A percentile compares a stretch with the other conserved stretches of the same genome.
Evolutionary conservation across 2,329 filamentous ascomycete species (phyloP).

Genomic region (Chaetomium sp.): DNA sequence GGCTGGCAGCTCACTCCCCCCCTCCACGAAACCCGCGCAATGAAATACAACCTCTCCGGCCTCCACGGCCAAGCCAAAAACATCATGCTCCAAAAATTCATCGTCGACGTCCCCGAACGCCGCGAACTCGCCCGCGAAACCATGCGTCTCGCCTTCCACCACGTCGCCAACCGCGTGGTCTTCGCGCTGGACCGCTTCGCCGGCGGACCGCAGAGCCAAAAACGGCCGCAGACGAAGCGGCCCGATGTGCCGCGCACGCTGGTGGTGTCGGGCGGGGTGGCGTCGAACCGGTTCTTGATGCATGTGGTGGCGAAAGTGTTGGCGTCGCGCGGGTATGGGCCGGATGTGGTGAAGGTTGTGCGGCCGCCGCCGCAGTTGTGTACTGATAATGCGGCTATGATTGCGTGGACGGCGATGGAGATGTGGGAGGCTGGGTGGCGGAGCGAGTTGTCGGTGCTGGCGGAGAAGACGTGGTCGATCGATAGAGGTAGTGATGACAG

Average conservation of each 20-base stretch:
- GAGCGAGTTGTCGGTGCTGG: slow-evolving; percentile 52
- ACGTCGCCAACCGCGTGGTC: slow-evolving; percentile 69
- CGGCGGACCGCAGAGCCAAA: neutral
- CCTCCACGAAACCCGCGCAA: slow-evolving; percentile 42
- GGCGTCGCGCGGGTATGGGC: slow-evolving; percentile 52
- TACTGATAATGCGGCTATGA: slow-evolving; percentile 97
- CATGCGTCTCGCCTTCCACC: slow-evolving; percentile 81
- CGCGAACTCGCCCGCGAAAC: slow-evolving; percentile 61
- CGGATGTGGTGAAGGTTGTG: slow-evolving; percentile 49
- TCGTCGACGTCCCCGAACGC: slow-evolving; percentile 50
- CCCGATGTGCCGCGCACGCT: slow-evolving; percentile 46
- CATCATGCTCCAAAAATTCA: slow-evolving; percentile 25
- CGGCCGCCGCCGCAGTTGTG: slow-evolving; percentile 75
- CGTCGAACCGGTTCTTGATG: slow-evolving; percentile 73
- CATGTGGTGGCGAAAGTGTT: slow-evolving; percentile 55
- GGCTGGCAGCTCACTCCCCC: slow-evolving; percentile 65
- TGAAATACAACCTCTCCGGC: slow-evolving; percentile 70
- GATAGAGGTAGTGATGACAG: slow-evolving; percentile 40
- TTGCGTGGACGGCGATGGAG: slow-evolving; percentile 87
- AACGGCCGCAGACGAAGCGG: slow-evolving; percentile 9
- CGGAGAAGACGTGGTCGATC: slow-evolving; percentile 67
- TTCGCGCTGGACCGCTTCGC: slow-evolving; percentile 48
- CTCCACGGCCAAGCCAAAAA: slow-evolving; percentile 50
- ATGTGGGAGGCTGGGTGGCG: slow-evolving; percentile 78
- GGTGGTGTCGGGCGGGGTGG: slow-evolving; percentile 86